phyloP scores from a whole-genome alignment of 768 basidiomycete species.

The Hydnomerulius pinastri region DNA sequence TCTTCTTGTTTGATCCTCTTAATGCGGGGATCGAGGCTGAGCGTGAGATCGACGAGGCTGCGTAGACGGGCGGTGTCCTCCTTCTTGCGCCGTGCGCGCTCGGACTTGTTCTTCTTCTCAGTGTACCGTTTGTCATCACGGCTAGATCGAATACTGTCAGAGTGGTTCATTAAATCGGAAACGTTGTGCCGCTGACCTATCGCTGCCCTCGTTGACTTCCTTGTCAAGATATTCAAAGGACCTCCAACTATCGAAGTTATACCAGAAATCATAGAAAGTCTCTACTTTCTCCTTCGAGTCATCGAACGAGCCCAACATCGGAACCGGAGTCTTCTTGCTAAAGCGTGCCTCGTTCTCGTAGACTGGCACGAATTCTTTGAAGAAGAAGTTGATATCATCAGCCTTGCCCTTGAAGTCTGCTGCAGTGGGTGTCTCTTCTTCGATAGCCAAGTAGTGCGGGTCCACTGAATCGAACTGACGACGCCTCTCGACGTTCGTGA shows the following conservation, averaged over 20 bases:
- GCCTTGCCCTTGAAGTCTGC: constrained; percentile 54
- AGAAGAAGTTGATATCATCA: constrained; percentile 62
- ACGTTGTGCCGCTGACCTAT: constrained; percentile 59
- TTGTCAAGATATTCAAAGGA: constrained; percentile 98
- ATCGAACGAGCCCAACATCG: constrained; percentile 69
- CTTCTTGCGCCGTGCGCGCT: constrained; percentile 95
- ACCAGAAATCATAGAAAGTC: constrained; percentile 98
- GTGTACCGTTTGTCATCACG: constrained; percentile 99
- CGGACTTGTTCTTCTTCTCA: constrained; percentile 99
- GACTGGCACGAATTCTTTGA: constrained; percentile 73
- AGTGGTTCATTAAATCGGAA: neutral
- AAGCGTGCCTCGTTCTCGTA: constrained; percentile 94
- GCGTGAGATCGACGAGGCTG: constrained; percentile 80
- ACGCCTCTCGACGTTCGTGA: constrained; percentile 82
- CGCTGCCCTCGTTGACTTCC: constrained; percentile 97
- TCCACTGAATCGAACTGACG: constrained; percentile 98
- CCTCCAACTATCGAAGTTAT: constrained; percentile 99
- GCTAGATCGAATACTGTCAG: constrained; percentile 41
- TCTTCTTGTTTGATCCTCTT: constrained; percentile 96
- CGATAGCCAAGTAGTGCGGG: constrained; percentile 67
- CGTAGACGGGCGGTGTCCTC: constrained; percentile 93
- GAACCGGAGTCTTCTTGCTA: constrained; percentile 83
- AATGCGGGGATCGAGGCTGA: constrained; percentile 89
- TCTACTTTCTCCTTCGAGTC: constrained; percentile 83
- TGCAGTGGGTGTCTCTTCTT: constrained; percentile 75